phyloP scores from a whole-genome alignment of 495 filamentous ascomycete genomes.

The Trypethelium eluteriae region DNA sequence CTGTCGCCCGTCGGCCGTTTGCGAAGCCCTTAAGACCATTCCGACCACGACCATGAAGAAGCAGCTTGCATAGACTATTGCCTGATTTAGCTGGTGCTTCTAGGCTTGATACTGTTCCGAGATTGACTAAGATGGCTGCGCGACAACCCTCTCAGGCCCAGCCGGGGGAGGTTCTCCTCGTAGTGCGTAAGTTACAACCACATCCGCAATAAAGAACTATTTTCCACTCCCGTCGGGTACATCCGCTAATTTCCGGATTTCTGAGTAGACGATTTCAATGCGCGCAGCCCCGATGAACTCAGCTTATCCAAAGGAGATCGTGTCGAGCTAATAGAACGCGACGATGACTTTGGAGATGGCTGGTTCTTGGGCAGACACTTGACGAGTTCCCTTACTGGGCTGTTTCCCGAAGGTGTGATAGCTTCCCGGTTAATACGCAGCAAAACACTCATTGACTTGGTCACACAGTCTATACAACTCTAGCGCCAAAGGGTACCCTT shows the following conservation, averaged over 20 bases:
- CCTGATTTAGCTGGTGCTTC: background rate
- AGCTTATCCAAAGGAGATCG: conserved; percentile 78
- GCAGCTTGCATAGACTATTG: background rate
- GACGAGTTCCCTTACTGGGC: conserved; percentile 63
- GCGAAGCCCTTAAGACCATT: background rate
- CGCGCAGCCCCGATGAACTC: conserved; percentile 87
- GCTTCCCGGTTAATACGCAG: background rate
- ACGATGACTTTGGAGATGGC: conserved; percentile 96
- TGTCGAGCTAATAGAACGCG: conserved; percentile 85
- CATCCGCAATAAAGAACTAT: background rate
- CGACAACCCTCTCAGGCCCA: conserved; percentile 16
- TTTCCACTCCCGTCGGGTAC: background rate
- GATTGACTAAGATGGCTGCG: background rate
- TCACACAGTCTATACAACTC: conserved; percentile 35
- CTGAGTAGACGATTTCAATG: conserved; percentile 65
- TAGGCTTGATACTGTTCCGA: background rate
- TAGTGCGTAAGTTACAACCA: conserved; percentile 27
- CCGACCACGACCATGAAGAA: background rate
- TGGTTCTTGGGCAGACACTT: conserved; percentile 89
- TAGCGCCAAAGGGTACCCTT: conserved; percentile 31
- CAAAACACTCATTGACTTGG: background rate
- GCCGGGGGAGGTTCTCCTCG: conserved; percentile 29
- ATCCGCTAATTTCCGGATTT: background rate
- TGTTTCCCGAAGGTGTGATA: conserved; percentile 79
- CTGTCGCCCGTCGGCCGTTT: background rate